These are phyloP conservation scores for Durio zibethinus DNA, from an alignment of 345 rosid species.

Conservation along the genomic window DNA sequence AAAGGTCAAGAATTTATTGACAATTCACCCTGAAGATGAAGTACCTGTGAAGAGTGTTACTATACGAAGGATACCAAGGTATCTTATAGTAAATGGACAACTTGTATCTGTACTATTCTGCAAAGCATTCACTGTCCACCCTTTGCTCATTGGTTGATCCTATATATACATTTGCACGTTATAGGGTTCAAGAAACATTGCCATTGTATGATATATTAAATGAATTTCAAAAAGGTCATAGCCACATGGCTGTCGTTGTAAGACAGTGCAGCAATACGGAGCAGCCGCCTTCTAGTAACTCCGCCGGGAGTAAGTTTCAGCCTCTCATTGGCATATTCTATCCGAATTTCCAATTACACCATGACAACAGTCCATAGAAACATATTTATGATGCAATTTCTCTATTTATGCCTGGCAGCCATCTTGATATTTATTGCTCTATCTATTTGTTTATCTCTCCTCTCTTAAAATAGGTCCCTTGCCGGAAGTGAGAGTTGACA, in stretches of 20 bases:
- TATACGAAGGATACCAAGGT: constrained; percentile 91
- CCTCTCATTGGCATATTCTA: neutral
- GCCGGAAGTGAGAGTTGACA: constrained; percentile 55
- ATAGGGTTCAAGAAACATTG: constrained; percentile 71
- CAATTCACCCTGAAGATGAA: constrained; percentile 78
- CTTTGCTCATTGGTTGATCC: neutral
- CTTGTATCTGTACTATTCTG: neutral
- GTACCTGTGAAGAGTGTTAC: constrained; percentile 81
- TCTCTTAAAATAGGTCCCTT: constrained; percentile 31
- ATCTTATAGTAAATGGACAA: constrained; percentile 11
- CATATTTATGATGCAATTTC: neutral
- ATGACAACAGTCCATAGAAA: neutral
- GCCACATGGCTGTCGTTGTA: constrained; percentile 97
- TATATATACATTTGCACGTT: neutral
- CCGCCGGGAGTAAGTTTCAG: constrained; percentile 34
- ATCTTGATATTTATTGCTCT: neutral
- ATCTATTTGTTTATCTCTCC: neutral
- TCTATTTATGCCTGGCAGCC: neutral
- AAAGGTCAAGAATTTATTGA: constrained; percentile 82
- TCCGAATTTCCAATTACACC: too few relatives aligned
- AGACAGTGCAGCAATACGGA: constrained; percentile 43
- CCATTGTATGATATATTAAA: constrained; percentile 95
- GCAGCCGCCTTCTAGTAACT: constrained; percentile 20
- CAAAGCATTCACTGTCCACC: neutral
- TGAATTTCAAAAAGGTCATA: constrained; percentile 98